Evolutionary conservation across 2,329 filamentous ascomycete species (phyloP), one percentile per base, ranked within the genome.

Genomic region (Aspergillus candidus): DNA sequence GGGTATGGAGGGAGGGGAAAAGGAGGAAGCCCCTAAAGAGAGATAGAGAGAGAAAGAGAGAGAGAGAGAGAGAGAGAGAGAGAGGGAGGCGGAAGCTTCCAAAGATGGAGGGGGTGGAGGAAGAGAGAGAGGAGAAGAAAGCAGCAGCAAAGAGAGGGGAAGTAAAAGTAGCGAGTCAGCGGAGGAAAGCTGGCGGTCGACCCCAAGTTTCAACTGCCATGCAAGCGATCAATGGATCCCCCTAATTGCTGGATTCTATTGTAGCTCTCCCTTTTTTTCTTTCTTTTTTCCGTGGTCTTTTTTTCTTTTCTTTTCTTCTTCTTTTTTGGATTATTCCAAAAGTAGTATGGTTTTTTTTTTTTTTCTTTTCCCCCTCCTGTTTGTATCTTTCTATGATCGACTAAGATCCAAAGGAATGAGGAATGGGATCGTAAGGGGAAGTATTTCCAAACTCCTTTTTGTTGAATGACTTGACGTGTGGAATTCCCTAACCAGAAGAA

Each of bases 141-240:
- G 15, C 15, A 15, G 15, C 15, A 15, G 22, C 22, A 27, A 27
- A 27, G 22, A 27, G 22, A 27, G 22, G 22, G 22, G 22, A 27
- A 27, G 22, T 27, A 49, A 39, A 51, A 47, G 38, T 41, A 53
- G 52, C 48, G 43, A 52, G 48, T 53, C 48, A 52, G 52, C 48
- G 51, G 53, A 54, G 52, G 49, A 49, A 43, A 52, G 49, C 47
- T 49, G 45, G 49, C 49, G 50, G 47, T 48, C 42, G 44, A 52
- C 49, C 53, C 51, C 22, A 27, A 27, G 22, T 27, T 27, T 27
- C 48, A 51, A 48, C 35, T 49, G 47, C 49, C 51, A 53, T 53
- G 41, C 48, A 50, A 47, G 43, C 40, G 40, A 52, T 41, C 45
- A 50, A 32, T 31, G 31, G 11, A 29, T 32, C 32, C 22, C 14